Percentiles rank a stretch among this genome's conserved stretches.
phyloP scores from a whole-genome alignment of 805 yeast species.

The Blastobotrys chiropterorum region DNA sequence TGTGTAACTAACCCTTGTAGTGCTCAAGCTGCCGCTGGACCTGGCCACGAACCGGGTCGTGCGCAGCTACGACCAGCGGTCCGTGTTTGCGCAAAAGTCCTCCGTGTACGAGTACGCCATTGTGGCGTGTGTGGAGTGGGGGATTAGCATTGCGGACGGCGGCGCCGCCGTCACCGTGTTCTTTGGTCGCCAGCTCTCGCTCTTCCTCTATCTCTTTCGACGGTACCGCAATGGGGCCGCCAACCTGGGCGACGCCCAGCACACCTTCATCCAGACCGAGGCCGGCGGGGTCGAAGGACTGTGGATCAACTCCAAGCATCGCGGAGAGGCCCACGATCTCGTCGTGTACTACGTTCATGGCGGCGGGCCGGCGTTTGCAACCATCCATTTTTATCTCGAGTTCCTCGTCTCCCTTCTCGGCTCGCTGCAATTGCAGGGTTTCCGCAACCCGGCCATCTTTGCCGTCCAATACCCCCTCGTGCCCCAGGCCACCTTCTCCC shows the following conservation, averaged over 20 bases:
- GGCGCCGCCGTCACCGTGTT: constrained; percentile 18
- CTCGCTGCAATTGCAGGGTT: constrained; percentile 43
- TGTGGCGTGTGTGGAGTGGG: constrained; percentile 22
- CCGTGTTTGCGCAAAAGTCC: constrained; percentile 19
- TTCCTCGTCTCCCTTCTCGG: constrained; percentile 38
- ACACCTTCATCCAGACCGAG: constrained; percentile 2
- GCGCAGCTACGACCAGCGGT: constrained; percentile 22
- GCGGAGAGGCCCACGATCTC: constrained; percentile 34
- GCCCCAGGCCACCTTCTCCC: constrained; percentile 19
- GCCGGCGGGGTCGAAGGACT: constrained; percentile 28
- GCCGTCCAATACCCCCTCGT: constrained; percentile 30
- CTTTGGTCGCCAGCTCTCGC: constrained; percentile 22
- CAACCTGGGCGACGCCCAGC: constrained; percentile 25
- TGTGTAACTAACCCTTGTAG: constrained; percentile 2
- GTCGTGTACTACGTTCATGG: constrained; percentile 43
- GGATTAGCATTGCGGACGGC: constrained; percentile 20
- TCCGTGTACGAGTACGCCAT: constrained; percentile 22
- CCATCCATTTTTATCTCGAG: constrained; percentile 38
- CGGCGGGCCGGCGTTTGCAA: constrained; percentile 20
- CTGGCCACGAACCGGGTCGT: constrained; percentile 20
- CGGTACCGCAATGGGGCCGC: constrained; percentile 27
- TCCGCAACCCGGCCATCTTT: constrained; percentile 41
- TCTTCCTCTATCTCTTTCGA: constrained; percentile 21
- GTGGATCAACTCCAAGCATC: constrained; percentile 31
- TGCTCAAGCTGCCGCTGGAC: constrained; percentile 22